phyloP scores from a whole-genome alignment of 202 grass and related monocot species.

The Carex arenaria region DNA sequence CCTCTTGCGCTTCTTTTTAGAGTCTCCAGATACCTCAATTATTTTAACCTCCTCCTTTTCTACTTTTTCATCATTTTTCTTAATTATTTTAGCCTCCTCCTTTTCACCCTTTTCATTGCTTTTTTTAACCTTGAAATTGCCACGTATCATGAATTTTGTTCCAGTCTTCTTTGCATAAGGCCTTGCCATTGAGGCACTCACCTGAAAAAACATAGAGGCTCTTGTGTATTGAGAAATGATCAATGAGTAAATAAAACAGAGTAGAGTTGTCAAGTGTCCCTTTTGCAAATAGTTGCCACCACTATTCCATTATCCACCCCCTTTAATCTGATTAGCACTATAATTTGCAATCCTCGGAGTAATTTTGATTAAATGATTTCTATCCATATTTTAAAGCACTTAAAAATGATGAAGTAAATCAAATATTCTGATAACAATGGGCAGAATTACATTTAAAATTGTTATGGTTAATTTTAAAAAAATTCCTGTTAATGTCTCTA shows the following conservation, averaged over 20 bases:
- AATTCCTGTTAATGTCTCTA: not conserved
- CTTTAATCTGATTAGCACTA: not conserved
- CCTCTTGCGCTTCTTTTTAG: constrained; percentile 18
- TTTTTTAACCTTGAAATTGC: constrained; percentile 37
- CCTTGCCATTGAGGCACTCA: constrained; percentile 60
- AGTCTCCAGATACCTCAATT: not conserved
- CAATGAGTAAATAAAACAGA: not conserved
- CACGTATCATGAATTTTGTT: constrained; percentile 33
- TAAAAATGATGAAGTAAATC: not conserved
- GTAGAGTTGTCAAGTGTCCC: not conserved
- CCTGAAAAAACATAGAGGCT: constrained; percentile 30
- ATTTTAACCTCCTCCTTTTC: constrained; percentile 23
- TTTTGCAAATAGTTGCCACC: not conserved
- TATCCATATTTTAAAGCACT: not conserved
- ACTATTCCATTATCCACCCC: not conserved
- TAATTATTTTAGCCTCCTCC: constrained; percentile 34
- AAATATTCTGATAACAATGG: not conserved
- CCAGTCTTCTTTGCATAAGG: constrained; percentile 25
- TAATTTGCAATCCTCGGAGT: not conserved
- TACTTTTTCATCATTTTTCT: constrained; percentile 8
- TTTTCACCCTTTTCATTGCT: constrained; percentile 20
- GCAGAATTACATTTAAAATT: not conserved
- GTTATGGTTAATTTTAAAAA: not conserved
- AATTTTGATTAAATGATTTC: not conserved
- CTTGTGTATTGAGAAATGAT: not conserved